Conservation (phyloP, 208 protist genomes). For the Leishmania gerbilli region DNA sequence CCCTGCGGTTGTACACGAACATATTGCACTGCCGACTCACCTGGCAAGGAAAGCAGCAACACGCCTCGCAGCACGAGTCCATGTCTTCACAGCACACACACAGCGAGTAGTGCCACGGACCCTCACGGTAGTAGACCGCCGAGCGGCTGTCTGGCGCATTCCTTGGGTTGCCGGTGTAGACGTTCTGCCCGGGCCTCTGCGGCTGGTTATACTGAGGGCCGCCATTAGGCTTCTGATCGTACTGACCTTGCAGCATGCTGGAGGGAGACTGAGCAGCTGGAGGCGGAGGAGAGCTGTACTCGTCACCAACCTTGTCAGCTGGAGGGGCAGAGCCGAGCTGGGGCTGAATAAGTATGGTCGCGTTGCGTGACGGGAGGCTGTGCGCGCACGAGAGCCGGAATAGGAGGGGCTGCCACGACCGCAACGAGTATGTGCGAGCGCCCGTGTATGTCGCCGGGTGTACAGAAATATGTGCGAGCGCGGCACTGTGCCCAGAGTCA, state of each 20-base stretch:
- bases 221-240: neutral
- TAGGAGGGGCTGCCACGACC: neutral
- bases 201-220: too few species aligned
- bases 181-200: neutral
- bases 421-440: neutral
- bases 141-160: too few species aligned
- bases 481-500: neutral
- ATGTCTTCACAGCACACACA: constrained; percentile 36
- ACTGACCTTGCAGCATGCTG: too few species aligned
- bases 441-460: neutral
- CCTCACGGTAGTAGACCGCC: fast-evolving
- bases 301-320: neutral
- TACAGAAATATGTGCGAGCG: neutral
- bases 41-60: constrained; percentile 44
- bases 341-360: neutral
- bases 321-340: neutral
- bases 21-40: constrained; percentile 53
- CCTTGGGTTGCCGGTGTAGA: neutral
- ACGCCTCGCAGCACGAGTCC: constrained; percentile 44
- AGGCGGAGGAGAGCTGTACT: neutral
- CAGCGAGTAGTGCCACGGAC: constrained; percentile 43
- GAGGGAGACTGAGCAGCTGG: neutral
- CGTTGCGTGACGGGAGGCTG: neutral
- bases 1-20: constrained; percentile 12
- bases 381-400: neutral